Conservation (phyloP, 177 flowering plant genomes). For the Vitis hybrid region DNA sequence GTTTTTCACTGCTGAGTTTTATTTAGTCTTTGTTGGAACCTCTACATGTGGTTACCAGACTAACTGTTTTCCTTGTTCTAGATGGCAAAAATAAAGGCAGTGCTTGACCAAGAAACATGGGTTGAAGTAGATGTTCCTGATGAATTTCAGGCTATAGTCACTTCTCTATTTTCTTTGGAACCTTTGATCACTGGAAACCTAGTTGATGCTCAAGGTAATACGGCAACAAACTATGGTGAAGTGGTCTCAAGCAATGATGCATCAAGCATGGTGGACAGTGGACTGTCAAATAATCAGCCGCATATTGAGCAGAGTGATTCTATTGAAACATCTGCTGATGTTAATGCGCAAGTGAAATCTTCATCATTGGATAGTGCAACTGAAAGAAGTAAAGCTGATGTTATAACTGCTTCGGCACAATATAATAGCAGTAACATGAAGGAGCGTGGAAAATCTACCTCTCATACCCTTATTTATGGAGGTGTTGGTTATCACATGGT, state of each 20-base stretch:
- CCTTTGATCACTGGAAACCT: conserved; percentile 26
- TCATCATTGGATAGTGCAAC: conserved; percentile 23
- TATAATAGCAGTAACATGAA: conserved; percentile 36
- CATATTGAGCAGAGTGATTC: conserved; percentile 28
- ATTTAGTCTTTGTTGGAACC: background rate
- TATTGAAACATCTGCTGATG: conserved; percentile 26
- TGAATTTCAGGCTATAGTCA: conserved; percentile 81
- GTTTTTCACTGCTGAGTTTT: conserved; percentile 15
- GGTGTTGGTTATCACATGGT: conserved; percentile 95
- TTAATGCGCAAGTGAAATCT: conserved; percentile 21
- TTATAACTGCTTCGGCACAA: conserved; percentile 23
- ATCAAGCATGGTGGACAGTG: conserved; percentile 25
- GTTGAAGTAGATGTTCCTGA: conserved; percentile 90
- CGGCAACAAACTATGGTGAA: conserved; percentile 16
- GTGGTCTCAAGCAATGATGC: conserved; percentile 27
- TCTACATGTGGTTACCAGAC: conserved; percentile 1
- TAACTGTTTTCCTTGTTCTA: conserved; percentile 29
- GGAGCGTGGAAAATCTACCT: conserved; percentile 63
- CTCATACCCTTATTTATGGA: conserved; percentile 55
- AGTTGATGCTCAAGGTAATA: conserved; percentile 27
- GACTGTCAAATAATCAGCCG: conserved; percentile 19
- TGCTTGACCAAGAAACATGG: conserved; percentile 99
- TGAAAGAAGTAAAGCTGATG: conserved; percentile 33
- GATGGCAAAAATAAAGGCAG: conserved; percentile 91
- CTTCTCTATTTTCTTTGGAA: conserved; percentile 48